Conservation (phyloP, 2,329 filamentous ascomycete genomes). For the Colletotrichum aenigma region DNA sequence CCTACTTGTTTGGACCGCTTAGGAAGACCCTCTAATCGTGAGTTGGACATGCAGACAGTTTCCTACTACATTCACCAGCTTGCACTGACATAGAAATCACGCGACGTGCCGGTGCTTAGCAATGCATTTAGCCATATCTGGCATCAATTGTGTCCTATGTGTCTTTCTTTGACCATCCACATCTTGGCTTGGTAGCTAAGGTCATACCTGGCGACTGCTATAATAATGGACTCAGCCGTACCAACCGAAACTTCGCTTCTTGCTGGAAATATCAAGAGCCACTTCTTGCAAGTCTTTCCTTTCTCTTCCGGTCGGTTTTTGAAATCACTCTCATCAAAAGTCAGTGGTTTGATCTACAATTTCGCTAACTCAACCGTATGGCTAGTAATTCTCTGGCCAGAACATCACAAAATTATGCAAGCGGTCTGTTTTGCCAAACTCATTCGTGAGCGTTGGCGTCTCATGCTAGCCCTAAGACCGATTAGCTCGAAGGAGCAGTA, state of each 20-base stretch:
- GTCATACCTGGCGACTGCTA: neutral
- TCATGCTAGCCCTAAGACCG: neutral
- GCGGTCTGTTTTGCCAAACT: neutral
- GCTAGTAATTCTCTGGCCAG: neutral
- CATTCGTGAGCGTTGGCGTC: neutral
- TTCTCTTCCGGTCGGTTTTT: neutral
- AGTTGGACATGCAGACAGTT: neutral
- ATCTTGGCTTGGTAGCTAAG: neutral
- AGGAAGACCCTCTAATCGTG: neutral
- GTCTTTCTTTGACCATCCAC: neutral
- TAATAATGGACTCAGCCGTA: neutral
- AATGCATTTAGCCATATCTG: fast-evolving
- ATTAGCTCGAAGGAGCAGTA: neutral
- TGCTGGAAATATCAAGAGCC: neutral
- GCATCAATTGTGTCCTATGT: neutral
- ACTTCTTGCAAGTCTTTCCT: neutral
- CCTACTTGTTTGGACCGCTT: too few species aligned
- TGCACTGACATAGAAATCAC: neutral
- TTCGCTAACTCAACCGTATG: neutral
- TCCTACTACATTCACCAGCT: neutral
- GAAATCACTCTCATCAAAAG: neutral
- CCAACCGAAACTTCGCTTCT: neutral
- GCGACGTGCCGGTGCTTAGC: neutral
- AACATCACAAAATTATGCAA: neutral
- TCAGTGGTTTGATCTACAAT: neutral